phyloP scores from a whole-genome alignment of 331 rosid species.

The Quercus tomentella region DNA sequence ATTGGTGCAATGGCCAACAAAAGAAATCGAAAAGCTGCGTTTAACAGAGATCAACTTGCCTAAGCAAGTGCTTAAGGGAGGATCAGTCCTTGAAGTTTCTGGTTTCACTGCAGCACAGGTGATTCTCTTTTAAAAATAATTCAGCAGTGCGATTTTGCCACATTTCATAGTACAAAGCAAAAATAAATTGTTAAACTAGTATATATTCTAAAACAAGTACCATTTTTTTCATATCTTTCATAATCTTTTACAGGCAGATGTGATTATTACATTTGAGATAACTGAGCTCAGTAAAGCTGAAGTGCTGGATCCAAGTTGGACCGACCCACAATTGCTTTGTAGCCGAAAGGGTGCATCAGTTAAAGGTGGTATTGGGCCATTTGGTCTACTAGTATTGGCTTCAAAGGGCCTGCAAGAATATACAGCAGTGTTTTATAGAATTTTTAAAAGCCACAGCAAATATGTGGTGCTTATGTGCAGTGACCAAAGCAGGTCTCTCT shows the following conservation, averaged over 20 bases:
- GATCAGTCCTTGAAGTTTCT: constrained; percentile 38
- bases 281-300: constrained; percentile 39
- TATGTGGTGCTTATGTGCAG: constrained; percentile 72
- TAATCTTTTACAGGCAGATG: constrained; percentile 51
- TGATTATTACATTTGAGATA: constrained; percentile 49
- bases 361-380: constrained; percentile 59
- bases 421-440: constrained; percentile 69
- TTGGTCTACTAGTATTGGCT: constrained; percentile 61
- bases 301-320: constrained; percentile 34
- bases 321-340: constrained; percentile 54
- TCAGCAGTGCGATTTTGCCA: not conserved
- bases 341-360: constrained; percentile 42
- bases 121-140: not conserved
- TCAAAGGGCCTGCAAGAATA: constrained; percentile 63
- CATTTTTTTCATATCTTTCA: too few relatives aligned
- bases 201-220: not conserved
- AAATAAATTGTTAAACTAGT: too few relatives aligned
- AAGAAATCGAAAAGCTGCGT: constrained; percentile 57
- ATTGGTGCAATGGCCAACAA: constrained; percentile 71
- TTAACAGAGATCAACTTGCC: constrained; percentile 38
- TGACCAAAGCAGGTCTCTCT: constrained; percentile 73
- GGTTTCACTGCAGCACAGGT: constrained; percentile 67
- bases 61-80: constrained; percentile 36
- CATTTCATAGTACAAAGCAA: not conserved
- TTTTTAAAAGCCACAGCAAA: constrained; percentile 41